phyloP scores from a whole-genome alignment of 2,329 filamentous ascomycete species.

The Tolypocladium album region DNA sequence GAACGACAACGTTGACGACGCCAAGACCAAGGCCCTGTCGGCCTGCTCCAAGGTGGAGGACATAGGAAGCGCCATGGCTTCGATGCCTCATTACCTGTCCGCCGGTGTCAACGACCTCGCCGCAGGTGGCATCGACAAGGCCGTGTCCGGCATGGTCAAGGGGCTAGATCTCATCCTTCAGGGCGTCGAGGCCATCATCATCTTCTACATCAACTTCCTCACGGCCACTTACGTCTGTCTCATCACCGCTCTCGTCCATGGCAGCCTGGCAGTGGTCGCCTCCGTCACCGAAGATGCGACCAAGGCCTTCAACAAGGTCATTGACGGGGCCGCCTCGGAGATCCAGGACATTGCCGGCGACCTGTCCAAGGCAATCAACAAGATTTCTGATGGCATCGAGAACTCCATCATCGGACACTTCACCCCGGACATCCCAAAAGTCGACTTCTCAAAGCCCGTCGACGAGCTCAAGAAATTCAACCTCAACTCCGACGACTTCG shows the following conservation, averaged over 20 bases:
- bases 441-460: slow-evolving; percentile 58
- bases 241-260: slow-evolving; percentile 71
- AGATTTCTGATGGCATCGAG: slow-evolving; percentile 32
- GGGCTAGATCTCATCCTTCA: slow-evolving; percentile 72
- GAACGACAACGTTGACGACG: slow-evolving; percentile 62
- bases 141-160: slow-evolving; percentile 68
- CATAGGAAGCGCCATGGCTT: slow-evolving; percentile 89
- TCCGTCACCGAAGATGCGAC: slow-evolving; percentile 42
- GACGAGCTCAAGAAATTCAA: slow-evolving; percentile 58
- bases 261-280: slow-evolving; percentile 60
- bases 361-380: slow-evolving; percentile 35
- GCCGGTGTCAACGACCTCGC: slow-evolving; percentile 79
- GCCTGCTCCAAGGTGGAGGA: slow-evolving; percentile 90
- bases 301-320: slow-evolving; percentile 35
- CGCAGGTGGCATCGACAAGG: slow-evolving; percentile 67
- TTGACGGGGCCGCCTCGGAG: slow-evolving; percentile 43
- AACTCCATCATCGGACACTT: slow-evolving; percentile 39
- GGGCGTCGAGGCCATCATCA: slow-evolving; percentile 73
- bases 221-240: slow-evolving; percentile 86
- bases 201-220: slow-evolving; percentile 89
- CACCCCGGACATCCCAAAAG: slow-evolving; percentile 29
- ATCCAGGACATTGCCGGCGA: slow-evolving; percentile 48
- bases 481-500: slow-evolving; percentile 55
- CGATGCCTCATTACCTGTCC: slow-evolving; percentile 94
- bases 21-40: slow-evolving; percentile 71